Evolutionary conservation across 192 early-diverging fungal genomes (phyloP).

Genomic region (Coemansia pectinata): DNA sequence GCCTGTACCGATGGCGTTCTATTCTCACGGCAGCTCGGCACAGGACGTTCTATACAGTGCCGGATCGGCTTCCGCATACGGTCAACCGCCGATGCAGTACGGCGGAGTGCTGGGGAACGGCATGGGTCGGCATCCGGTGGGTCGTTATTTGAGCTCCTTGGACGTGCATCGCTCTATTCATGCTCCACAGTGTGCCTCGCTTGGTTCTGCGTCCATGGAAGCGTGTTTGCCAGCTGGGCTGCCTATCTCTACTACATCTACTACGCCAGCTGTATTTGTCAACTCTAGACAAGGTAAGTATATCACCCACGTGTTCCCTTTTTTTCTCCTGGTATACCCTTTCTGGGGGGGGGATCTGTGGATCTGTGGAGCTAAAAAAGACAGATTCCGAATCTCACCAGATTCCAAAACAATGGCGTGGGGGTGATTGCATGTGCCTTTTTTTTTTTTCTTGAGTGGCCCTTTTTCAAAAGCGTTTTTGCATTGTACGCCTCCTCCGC

Average conservation of each 20-base stretch:
- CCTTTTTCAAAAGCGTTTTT: not conserved
- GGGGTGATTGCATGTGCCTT: not conserved
- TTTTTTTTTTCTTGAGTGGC: not conserved
- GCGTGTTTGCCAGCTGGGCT: not conserved
- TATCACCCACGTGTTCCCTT: not conserved
- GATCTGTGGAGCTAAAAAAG: too few species aligned
- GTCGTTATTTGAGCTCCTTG: slow-evolving; percentile 26
- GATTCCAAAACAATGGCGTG: not conserved
- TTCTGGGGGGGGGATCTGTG: not conserved
- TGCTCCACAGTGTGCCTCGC: not conserved
- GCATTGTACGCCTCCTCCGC: not conserved
- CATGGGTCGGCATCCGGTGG: slow-evolving; percentile 8
- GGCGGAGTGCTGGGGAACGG: not conserved
- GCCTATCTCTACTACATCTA: slow-evolving; percentile 32
- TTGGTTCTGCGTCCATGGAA: not conserved
- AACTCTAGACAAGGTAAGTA: slow-evolving; percentile 32
- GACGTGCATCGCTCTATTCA: slow-evolving; percentile 9
- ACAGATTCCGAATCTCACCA: not conserved
- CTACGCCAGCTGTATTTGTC: slow-evolving; percentile 49
- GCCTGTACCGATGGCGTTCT: not conserved
- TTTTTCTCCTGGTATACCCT: not conserved
- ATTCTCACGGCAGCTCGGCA: not conserved
- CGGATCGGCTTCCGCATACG: slow-evolving; percentile 5
- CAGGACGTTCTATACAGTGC: not conserved
- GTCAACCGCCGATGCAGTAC: not conserved